A percentile compares a stretch with the other conserved stretches of the same genome.
phyloP scores from a whole-genome alignment of 495 filamentous ascomycete genomes.

The Penicillium parvum region DNA sequence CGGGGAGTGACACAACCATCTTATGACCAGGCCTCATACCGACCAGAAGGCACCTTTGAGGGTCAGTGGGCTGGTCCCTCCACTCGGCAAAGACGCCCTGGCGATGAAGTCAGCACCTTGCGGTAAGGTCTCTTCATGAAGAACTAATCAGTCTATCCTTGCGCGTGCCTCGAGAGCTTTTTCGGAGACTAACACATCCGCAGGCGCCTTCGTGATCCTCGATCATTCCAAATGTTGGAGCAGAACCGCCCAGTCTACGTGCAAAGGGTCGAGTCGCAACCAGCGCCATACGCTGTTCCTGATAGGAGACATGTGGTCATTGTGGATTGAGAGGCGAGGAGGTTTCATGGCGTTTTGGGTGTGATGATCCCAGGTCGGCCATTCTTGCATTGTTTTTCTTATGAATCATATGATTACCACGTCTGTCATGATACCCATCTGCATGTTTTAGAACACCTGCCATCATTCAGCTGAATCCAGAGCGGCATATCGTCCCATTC shows the following conservation, averaged over 20 bases:
- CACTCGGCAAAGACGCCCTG: constrained; percentile 18
- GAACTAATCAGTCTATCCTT: background rate
- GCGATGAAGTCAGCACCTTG: constrained; percentile 11
- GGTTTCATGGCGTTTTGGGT: constrained; percentile 1
- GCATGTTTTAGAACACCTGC: constrained; percentile 19
- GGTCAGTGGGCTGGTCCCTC: constrained; percentile 6
- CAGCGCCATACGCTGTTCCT: constrained; percentile 15
- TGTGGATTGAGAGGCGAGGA: constrained; percentile 27
- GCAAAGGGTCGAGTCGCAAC: constrained; percentile 21
- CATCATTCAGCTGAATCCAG: too few relatives aligned
- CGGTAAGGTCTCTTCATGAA: constrained; percentile 18
- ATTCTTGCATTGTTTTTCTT: too few relatives aligned
- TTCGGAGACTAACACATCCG: constrained; percentile 5
- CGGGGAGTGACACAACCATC: constrained; percentile 5
- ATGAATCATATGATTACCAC: too few relatives aligned
- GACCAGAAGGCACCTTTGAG: constrained; percentile 4
- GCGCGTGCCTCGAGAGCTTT: too few relatives aligned
- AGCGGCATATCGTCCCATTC: too few relatives aligned
- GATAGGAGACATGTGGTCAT: constrained; percentile 29
- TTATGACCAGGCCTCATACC: constrained; percentile 10
- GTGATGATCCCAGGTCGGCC: too few relatives aligned
- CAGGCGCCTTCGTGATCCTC: constrained; percentile 20
- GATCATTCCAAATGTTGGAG: constrained; percentile 18
- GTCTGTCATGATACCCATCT: constrained; percentile 38
- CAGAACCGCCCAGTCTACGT: constrained; percentile 28